Evolutionary conservation across 768 basidiomycete species (phyloP).

Genomic region (Suillus cothurnatus): DNA sequence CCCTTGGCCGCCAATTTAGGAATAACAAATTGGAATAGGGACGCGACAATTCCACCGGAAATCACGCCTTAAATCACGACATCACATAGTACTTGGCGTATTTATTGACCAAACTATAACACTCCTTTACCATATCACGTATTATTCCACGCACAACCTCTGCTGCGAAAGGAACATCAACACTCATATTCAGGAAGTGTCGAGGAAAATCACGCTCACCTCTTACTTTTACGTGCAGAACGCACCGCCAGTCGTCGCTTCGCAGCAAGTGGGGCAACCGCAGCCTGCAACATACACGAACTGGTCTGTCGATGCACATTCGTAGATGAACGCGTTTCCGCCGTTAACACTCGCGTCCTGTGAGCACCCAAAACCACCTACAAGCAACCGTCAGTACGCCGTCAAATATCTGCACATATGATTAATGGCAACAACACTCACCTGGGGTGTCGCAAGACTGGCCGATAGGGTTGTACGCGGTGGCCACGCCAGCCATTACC

Average conservation of each 20-base stretch:
- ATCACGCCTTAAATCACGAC: background rate
- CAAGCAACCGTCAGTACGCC: background rate
- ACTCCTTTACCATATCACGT: background rate
- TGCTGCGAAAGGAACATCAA: background rate
- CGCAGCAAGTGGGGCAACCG: background rate
- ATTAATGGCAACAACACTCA: background rate
- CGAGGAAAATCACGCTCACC: background rate
- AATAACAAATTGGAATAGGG: background rate
- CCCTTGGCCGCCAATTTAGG: background rate
- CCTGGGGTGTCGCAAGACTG: conserved; percentile 1
- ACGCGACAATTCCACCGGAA: background rate
- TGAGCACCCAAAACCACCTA: background rate
- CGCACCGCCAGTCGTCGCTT: background rate
- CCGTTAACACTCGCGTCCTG: background rate
- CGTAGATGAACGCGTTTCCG: conserved; percentile 2
- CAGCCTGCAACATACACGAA: conserved; percentile 2
- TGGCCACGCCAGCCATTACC: background rate
- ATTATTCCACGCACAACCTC: too few species aligned
- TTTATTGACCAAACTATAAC: background rate
- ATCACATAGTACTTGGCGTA: background rate
- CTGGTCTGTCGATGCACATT: background rate
- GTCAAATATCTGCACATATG: background rate
- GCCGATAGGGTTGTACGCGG: conserved; percentile 5
- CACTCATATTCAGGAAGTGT: background rate
- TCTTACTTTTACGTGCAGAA: background rate